Percentiles rank a stretch among this genome's conserved stretches.
phyloP scores from a whole-genome alignment of 805 yeast species.

The Starmerella etchellsii region DNA sequence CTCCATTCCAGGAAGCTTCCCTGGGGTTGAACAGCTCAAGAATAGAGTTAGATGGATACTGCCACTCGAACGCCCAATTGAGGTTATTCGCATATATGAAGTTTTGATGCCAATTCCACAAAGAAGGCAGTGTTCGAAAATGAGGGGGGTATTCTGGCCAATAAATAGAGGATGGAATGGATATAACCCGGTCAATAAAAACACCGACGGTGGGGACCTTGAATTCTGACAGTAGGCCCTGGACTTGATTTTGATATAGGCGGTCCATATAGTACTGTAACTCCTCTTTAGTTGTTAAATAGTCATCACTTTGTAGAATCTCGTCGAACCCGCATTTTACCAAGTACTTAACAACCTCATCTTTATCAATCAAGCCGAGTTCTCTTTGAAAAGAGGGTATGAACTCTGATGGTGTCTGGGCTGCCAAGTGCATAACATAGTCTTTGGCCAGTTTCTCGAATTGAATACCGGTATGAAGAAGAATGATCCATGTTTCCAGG shows the following conservation, averaged over 20 bases:
- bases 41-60: too few species aligned
- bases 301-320: neutral
- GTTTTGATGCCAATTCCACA: slow-evolving; percentile 5
- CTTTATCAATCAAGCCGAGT: neutral
- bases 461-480: neutral
- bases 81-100: neutral
- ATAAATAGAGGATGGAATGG: neutral
- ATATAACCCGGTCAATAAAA: neutral
- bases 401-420: neutral
- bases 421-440: neutral
- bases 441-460: neutral
- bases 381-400: slow-evolving; percentile 3
- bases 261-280: neutral
- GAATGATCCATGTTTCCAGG: neutral
- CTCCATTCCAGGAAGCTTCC: too few species aligned
- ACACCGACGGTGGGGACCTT: neutral
- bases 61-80: neutral
- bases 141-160: slow-evolving; percentile 1
- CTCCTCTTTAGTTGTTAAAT: neutral
- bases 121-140: neutral
- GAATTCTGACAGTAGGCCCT: neutral
- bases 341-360: neutral
- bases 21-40: too few species aligned
- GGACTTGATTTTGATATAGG: neutral
- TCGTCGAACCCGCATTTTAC: neutral